phyloP scores from a whole-genome alignment of 2,329 filamentous ascomycete genomes.

The Berkeleyomyces rouxiae region DNA sequence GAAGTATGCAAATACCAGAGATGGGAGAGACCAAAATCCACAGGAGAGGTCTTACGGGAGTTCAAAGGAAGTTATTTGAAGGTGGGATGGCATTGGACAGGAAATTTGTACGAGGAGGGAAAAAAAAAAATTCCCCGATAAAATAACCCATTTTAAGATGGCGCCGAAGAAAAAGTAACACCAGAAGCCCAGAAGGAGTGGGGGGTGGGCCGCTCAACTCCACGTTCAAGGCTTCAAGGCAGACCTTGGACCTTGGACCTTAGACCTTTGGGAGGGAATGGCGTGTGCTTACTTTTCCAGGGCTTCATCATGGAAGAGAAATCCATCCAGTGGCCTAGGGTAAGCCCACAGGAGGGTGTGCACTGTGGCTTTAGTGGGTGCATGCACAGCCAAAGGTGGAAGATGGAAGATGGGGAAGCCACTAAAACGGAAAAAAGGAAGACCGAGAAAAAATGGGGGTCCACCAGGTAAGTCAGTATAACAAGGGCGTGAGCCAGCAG shows the following conservation, averaged over 20 bases:
- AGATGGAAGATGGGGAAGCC: background rate
- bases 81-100: conserved; percentile 6
- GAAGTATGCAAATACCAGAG: conserved; percentile 8
- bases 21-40: background rate
- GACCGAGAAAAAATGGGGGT: background rate
- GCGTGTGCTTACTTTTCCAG: no score
- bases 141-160: background rate
- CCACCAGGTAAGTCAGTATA: background rate
- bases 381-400: background rate
- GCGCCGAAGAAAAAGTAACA: conserved; percentile 7
- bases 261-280: no score
- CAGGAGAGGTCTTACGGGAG: conserved; percentile 3
- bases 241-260: background rate
- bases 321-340: background rate
- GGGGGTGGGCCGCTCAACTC: background rate
- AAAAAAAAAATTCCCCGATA: background rate
- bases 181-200: background rate
- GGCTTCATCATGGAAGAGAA: no score
- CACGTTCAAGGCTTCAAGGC: background rate
- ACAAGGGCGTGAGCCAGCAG: background rate
- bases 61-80: conserved; percentile 10
- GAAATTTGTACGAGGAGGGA: background rate
- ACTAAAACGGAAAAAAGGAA: conserved; percentile 8
- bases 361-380: conserved; percentile 10
- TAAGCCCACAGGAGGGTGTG: conserved; percentile 15